These are phyloP conservation scores for Nigrospora osmanthi DNA, from an alignment of 2,329 filamentous ascomycete genomes.

Conservation along the genomic window DNA sequence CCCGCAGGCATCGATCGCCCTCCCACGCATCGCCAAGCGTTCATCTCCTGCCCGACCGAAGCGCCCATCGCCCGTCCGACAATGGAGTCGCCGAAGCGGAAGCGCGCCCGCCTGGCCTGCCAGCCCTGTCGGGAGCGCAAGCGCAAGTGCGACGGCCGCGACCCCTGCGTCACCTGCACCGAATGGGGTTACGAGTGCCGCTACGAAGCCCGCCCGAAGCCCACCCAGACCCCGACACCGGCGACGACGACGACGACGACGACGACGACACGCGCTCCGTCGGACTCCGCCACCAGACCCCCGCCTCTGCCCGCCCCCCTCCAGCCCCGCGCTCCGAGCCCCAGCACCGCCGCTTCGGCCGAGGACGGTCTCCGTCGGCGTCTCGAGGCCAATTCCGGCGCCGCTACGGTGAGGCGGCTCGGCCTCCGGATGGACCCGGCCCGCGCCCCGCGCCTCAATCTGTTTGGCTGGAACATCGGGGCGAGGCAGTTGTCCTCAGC, in stretches of 20 bases:
- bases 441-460: slow-evolving; percentile 42
- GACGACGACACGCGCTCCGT: neutral
- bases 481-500: slow-evolving; percentile 14
- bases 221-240: neutral
- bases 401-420: slow-evolving; percentile 45
- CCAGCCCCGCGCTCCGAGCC: too few relatives aligned
- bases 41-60: neutral
- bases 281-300: neutral
- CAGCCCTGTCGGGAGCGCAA: slow-evolving; percentile 46
- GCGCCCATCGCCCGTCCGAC: neutral
- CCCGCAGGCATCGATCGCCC: neutral
- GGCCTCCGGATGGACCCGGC: slow-evolving; percentile 44
- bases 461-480: slow-evolving; percentile 48
- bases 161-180: slow-evolving; percentile 44
- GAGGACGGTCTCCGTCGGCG: slow-evolving; percentile 26
- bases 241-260: neutral
- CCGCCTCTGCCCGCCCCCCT: neutral
- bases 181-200: slow-evolving; percentile 45
- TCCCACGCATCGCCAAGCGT: neutral
- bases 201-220: slow-evolving; percentile 27
- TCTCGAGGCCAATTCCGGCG: slow-evolving; percentile 49
- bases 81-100: slow-evolving; percentile 3
- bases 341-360: neutral
- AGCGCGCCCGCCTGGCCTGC: slow-evolving; percentile 36
- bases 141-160: slow-evolving; percentile 44